Base-by-base conservation (phyloP, 768 basidiomycete species). In the Psilocybe cubensis region DNA sequence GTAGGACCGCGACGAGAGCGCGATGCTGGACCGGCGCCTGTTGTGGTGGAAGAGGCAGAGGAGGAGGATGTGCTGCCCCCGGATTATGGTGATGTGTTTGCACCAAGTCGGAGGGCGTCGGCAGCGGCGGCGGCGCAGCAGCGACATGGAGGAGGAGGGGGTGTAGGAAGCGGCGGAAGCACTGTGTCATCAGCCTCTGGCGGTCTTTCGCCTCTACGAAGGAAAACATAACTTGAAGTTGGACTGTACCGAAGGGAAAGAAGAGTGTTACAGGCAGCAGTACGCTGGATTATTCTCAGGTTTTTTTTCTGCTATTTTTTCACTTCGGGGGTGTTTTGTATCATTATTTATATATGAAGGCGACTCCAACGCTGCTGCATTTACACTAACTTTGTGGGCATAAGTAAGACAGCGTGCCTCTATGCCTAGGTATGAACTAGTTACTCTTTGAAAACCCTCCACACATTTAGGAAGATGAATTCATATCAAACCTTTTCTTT, bases 11-110 rank as follows among this genome's bases (percentile, higher is more conserved):
- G 60, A 27, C 60, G 69, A 48, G 70, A 70, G 47, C 47, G 52
- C 5, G 70, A 71, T 55, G 69, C 66, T 6, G 70, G 69, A 10
- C 65, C 65, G 14, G 29, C 59, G 8, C 59, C 52, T 2, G 51
- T 33, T n/a, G 40, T 28, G n/a, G 46, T 58, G 1, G 52, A 57
- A 17, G 66, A 66, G 0, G 55, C 45, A 5, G 63, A 62, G n/a
- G 54, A 63, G 28, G 54, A 64, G 5, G 63, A 65, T 23, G 67
- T 63, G 8, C 64, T 72, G 0, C 72, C 72, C 1, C 72, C 72
- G 9, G 68, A 68, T 24, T 73, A 72, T 50, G 67, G 66, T 2
- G 63, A 72, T 48, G 64, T 72, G 2, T 69, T 72, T 31, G 50
- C 45, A 12, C 6, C 50, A 17, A 41, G 52, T 10, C 24, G 52